Evolutionary conservation across 176 grass and related monocot species (phyloP).

Genomic region (Alloteropsis semialata): DNA sequence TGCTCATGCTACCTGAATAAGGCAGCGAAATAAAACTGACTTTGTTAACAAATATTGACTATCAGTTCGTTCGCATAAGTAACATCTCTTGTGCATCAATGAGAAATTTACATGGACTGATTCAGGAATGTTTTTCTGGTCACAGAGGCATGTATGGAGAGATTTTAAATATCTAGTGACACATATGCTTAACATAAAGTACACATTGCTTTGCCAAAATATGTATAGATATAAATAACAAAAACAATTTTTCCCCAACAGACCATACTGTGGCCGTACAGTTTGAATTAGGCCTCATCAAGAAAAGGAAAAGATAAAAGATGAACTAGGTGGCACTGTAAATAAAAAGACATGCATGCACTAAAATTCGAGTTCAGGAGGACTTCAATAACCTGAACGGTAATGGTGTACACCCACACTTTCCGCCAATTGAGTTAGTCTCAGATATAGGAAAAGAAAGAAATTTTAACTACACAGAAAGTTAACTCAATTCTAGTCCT

Average conservation of each 20-base stretch:
- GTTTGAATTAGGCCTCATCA: neutral
- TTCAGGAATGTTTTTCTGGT: neutral
- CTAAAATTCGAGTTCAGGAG: too few species aligned
- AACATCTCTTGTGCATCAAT: neutral
- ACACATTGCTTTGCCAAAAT: neutral
- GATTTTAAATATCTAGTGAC: neutral
- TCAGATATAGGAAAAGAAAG: neutral
- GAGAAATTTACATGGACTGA: neutral
- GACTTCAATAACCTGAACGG: too few species aligned
- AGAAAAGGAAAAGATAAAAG: too few species aligned
- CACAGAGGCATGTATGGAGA: neutral
- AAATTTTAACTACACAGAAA: neutral
- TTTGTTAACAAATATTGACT: conserved; percentile 12
- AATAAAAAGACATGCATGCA: too few species aligned
- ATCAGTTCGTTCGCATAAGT: neutral
- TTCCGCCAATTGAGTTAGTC: too few species aligned
- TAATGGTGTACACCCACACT: too few species aligned
- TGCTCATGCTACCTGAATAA: too few species aligned
- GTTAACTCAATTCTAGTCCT: neutral
- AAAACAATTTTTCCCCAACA: neutral
- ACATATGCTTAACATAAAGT: neutral
- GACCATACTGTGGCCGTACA: neutral
- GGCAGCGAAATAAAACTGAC: neutral
- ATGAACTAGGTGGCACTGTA: too few species aligned
- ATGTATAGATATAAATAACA: too few species aligned